Percentiles rank a stretch among this genome's conserved stretches.
Conservation (phyloP, 2,329 filamentous ascomycete species). For the Shiraia sp. region DNA sequence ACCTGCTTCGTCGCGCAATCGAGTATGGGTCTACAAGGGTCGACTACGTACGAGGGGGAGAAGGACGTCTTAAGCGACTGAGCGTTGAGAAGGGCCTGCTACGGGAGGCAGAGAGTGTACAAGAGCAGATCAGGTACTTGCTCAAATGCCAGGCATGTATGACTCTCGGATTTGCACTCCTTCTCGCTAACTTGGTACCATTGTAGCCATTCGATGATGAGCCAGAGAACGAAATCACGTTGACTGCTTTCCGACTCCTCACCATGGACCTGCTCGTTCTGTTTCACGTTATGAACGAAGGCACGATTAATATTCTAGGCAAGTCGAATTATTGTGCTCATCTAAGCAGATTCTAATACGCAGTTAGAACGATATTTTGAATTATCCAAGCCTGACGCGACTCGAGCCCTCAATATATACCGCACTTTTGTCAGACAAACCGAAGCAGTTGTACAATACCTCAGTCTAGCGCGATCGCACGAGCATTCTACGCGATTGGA, state of each 20-base stretch:
- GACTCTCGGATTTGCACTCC: neutral
- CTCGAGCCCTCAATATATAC: constrained; percentile 89
- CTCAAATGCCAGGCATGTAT: constrained; percentile 81
- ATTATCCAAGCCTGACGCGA: constrained; percentile 92
- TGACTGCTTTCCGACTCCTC: constrained; percentile 89
- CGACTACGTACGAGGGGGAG: constrained; percentile 85
- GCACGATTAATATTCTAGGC: constrained; percentile 96
- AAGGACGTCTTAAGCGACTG: constrained; percentile 80
- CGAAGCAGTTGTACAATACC: constrained; percentile 87
- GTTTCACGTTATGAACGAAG: constrained; percentile 95
- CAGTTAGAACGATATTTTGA: constrained; percentile 89
- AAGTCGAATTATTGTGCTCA: constrained; percentile 34
- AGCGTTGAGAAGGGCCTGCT: constrained; percentile 90
- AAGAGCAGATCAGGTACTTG: constrained; percentile 82
- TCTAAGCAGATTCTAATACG: constrained; percentile 17
- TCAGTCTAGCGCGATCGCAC: constrained; percentile 84
- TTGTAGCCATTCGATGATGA: constrained; percentile 80
- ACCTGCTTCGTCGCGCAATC: constrained; percentile 79
- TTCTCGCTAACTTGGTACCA: constrained; percentile 4
- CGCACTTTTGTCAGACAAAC: constrained; percentile 90
- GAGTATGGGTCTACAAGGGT: constrained; percentile 82
- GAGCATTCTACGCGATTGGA: constrained; percentile 91
- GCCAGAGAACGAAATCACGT: constrained; percentile 92
- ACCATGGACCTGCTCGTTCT: constrained; percentile 87
- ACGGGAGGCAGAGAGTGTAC: constrained; percentile 87